These are phyloP conservation scores for Cordyceps fumosorosea DNA, from an alignment of 2,329 filamentous ascomycete species.

Conservation along the genomic window DNA sequence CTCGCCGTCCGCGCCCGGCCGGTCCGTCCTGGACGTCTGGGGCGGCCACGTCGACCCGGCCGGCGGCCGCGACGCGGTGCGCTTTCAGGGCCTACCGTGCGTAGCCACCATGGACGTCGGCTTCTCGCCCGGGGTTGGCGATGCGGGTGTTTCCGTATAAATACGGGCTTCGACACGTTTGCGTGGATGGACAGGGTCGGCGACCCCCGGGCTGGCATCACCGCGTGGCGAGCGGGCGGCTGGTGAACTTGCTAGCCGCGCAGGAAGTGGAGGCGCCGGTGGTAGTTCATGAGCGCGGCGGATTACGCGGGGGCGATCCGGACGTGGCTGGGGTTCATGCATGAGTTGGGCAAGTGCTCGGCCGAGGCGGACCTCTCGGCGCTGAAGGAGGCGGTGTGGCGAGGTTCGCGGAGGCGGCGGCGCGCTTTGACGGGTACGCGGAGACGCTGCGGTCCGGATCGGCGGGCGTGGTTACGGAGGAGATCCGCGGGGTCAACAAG, in stretches of 20 bases:
- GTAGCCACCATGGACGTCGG: conserved; percentile 49
- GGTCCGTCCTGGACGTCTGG: conserved; percentile 36
- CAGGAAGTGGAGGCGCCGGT: conserved; percentile 31
- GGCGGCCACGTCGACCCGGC: conserved; percentile 42
- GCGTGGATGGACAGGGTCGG: conserved; percentile 75
- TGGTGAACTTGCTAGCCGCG: conserved; percentile 32
- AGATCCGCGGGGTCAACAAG: background rate
- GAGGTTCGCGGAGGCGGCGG: conserved; percentile 22
- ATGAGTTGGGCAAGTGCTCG: conserved; percentile 21
- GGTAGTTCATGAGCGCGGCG: conserved; percentile 32
- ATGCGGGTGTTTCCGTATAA: conserved; percentile 65
- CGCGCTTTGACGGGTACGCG: background rate
- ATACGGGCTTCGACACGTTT: conserved; percentile 79
- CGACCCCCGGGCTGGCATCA: conserved; percentile 58
- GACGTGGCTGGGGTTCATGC: conserved; percentile 27
- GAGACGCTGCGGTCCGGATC: background rate
- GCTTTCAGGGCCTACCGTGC: conserved; percentile 56
- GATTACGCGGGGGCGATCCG: conserved; percentile 35
- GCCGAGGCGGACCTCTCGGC: conserved; percentile 29
- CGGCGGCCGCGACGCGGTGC: conserved; percentile 42
- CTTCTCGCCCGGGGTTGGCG: conserved; percentile 35
- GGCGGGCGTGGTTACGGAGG: background rate
- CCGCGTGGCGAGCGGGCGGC: conserved; percentile 50
- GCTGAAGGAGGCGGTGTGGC: conserved; percentile 35
- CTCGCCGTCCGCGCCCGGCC: conserved; percentile 43